Conservation (phyloP, 257 asterid genomes). For the Primulina huaijiensis region DNA sequence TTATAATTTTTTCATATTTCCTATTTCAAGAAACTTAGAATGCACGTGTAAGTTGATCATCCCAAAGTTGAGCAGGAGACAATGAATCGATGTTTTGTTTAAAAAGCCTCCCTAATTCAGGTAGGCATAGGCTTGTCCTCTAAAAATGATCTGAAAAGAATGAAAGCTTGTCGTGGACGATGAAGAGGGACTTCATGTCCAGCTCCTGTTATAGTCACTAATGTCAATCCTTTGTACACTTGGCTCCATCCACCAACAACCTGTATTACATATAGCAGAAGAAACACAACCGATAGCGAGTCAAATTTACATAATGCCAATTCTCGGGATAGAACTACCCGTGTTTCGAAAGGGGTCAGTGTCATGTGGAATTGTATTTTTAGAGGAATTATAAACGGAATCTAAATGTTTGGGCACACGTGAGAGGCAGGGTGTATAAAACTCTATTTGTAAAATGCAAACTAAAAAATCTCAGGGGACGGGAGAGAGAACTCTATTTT, state of each 20-base stretch:
- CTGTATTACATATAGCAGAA: slow-evolving; percentile 30
- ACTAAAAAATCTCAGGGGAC: neutral
- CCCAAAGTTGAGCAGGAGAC: neutral
- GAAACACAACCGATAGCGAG: neutral
- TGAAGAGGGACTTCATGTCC: slow-evolving; percentile 98
- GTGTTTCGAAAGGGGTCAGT: neutral
- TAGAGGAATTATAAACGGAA: neutral
- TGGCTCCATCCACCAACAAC: slow-evolving; percentile 99
- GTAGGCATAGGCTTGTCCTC: slow-evolving; percentile 73
- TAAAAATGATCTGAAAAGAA: slow-evolving; percentile 69
- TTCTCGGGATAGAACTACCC: neutral
- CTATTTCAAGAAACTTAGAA: slow-evolving; percentile 1
- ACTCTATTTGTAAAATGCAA: neutral
- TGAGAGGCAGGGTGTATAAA: neutral
- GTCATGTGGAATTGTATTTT: neutral
- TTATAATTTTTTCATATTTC: slow-evolving; percentile 1
- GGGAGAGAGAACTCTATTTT: neutral
- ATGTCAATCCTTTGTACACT: slow-evolving; percentile 76
- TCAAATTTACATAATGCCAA: neutral
- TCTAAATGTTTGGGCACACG: too few species aligned
- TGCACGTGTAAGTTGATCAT: neutral
- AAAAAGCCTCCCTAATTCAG: slow-evolving; percentile 20
- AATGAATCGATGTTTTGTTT: slow-evolving; percentile 3
- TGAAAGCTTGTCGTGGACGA: slow-evolving; percentile 89
- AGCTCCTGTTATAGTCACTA: slow-evolving; percentile 85